Base-by-base conservation (phyloP, 805 yeast species). In the Candida qinlingensis region DNA sequence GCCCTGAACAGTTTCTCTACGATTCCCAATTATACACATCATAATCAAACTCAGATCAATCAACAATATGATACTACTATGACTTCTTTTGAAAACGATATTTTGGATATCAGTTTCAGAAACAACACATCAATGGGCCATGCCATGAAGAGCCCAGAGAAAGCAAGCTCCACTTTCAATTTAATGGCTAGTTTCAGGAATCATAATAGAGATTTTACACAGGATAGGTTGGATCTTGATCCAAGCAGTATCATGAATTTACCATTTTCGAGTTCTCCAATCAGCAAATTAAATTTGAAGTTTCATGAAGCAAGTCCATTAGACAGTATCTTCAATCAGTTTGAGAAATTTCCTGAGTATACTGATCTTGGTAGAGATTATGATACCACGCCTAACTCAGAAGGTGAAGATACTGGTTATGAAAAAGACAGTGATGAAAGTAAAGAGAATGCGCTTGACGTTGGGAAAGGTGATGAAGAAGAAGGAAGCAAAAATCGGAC, bases 271-370 rank as follows among this genome's bases (percentile, higher is more conserved):
- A 39, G 59, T 40, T 47, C 61, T 8, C 54, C 52, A 10, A 36
- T 56, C 1, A 46, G 56, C 12, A 51, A 50, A 11, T 48, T 56
- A 25, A 58, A 54, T 19, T 50, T 53, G 11, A 56, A 49, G 43
- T 54, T 53, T 37, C 56, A 60, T 11, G 59, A 54, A 7, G 51
- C 56, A 7, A 53, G 40, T 25, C 54, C 61, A 11, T 30, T 51
- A 4, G 43, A 42, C 28, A 60, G 56, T 4, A 10, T 53, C 11
- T 54, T 58, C 34, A 19, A 19, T 19, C 55, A 45, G 3, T 31
- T 48, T 13, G 48, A 38, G 7, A 37, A 30, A 30, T 41, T 29
- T 7, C 42, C 36, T 13, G 39, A 27, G 2, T 31, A 39, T 27
- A 29, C 12, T 28, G 44, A 41, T 4, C 5, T 27, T 1, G 37